Percentiles rank a stretch among this genome's conserved stretches.
Conservation (phyloP, 2,329 filamentous ascomycete genomes). For the Coleophoma cylindrospora region DNA sequence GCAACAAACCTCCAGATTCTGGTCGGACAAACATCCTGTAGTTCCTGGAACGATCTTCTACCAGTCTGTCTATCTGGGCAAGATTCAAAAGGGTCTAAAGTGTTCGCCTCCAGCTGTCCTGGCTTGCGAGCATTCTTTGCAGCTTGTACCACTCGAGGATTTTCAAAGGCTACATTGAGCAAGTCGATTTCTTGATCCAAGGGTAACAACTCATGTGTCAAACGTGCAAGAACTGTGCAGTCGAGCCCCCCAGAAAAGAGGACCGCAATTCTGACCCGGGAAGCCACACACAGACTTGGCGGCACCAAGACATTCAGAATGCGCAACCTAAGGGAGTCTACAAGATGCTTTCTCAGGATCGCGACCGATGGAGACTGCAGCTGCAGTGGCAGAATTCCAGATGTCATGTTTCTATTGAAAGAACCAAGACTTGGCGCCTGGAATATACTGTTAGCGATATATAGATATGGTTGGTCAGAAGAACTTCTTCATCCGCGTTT, state of each 20-base stretch:
- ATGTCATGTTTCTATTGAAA: conserved; percentile 33
- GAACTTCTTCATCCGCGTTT: too few relatives aligned
- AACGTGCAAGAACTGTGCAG: conserved; percentile 79
- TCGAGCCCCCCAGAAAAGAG: conserved; percentile 94
- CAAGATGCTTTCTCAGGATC: conserved; percentile 48
- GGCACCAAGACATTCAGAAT: conserved; percentile 61
- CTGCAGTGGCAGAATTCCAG: conserved; percentile 21
- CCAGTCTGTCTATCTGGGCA: conserved; percentile 92
- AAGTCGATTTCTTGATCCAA: conserved; percentile 69
- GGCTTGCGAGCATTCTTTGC: conserved; percentile 32
- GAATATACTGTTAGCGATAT: too few relatives aligned
- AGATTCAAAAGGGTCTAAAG: conserved; percentile 57
- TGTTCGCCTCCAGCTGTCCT: not conserved
- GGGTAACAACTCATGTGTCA: conserved; percentile 74
- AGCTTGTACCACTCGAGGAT: conserved; percentile 66
- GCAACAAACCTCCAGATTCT: conserved; percentile 80
- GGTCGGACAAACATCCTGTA: conserved; percentile 61
- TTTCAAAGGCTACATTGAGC: conserved; percentile 95
- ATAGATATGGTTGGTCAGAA: too few relatives aligned
- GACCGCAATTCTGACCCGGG: conserved; percentile 60
- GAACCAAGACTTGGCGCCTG: conserved; percentile 14
- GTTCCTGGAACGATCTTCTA: conserved; percentile 71
- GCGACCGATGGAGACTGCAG: conserved; percentile 45
- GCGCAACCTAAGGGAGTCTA: conserved; percentile 57
- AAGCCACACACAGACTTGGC: conserved; percentile 27